Evolutionary conservation across 2,329 filamentous ascomycete genomes (phyloP), one percentile per base, ranked within the genome.

Genomic region (Neopestalotiopsis rosae): DNA sequence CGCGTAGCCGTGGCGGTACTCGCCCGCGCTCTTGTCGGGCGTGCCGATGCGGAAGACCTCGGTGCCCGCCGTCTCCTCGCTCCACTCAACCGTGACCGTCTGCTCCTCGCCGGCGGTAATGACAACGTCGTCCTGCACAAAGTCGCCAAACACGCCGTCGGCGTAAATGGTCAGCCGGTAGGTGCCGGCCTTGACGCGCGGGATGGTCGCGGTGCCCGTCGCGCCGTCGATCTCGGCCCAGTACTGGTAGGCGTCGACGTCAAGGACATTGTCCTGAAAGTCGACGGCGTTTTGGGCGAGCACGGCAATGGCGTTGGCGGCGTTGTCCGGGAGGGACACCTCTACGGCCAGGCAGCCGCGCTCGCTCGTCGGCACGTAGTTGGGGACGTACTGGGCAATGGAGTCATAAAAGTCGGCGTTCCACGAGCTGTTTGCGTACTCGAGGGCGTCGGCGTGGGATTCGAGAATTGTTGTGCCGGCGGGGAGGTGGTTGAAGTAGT

Each of bases 111-210:
- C 83, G 0, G 84, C 79, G 5, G 75, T 75, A 5, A 90, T 76
- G 2, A 79, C 77, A 28, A 86, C 71, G 52, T 82, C 79, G 68
- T 91, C 89, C 69, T 87, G 83, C 1, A 82, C 78, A 72, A 85
- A 90, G 71, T 90, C 83, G 0, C 89, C 89, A 69, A 91, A 91
- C 56, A 91, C 82, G 0, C 86, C 86, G 12, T 88, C 86, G 0
- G 89, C 90, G 72, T 90, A 91, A 38, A 91, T 79, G 1, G 89
- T 91, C 7, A 92, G 78, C 2, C 89, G 83, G 77, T 91, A 92
- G 1, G 81, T 87, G 5, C 88, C 89, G 3, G 83, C 84, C 71
- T 85, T 87, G 49, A 91, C 84, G 5, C 82, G 81, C 30, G 81
- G 83, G 68, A 92, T 89, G 10, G 76, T 79, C 5, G 88, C 86